These are phyloP conservation scores for Suillus weaverae DNA, from an alignment of 768 basidiomycete species.

Conservation along the genomic window DNA sequence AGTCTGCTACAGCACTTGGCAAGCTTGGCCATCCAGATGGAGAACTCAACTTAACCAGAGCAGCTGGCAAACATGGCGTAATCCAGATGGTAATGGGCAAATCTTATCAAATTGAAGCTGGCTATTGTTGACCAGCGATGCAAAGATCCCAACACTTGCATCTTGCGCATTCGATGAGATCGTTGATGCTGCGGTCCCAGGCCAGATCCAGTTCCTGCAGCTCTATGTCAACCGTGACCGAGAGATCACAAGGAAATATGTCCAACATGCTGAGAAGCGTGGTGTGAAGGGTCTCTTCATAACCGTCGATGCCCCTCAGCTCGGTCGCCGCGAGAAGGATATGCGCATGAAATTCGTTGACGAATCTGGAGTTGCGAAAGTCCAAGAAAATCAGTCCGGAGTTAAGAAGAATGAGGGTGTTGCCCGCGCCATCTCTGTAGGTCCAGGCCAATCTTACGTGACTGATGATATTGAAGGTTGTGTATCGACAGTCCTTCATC, in stretches of 20 bases:
- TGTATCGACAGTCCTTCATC: conserved; percentile 73
- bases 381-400: conserved; percentile 38
- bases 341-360: conserved; percentile 93
- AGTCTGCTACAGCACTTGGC: conserved; percentile 85
- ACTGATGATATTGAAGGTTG: neutral
- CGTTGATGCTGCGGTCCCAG: conserved; percentile 78
- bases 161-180: conserved; percentile 97
- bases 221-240: conserved; percentile 91
- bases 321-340: conserved; percentile 93
- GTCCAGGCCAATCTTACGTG: conserved; percentile 19
- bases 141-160: conserved; percentile 90
- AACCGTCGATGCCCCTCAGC: conserved; percentile 96
- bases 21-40: conserved; percentile 97
- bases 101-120: neutral
- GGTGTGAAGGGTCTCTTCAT: conserved; percentile 95
- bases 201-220: conserved; percentile 85
- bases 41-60: conserved; percentile 86
- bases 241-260: conserved; percentile 78
- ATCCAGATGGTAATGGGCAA: conserved; percentile 64
- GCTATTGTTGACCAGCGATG: neutral
- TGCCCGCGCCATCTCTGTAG: conserved; percentile 87
- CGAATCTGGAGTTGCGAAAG: conserved; percentile 41
- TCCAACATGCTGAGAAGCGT: conserved; percentile 86
- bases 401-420: conserved; percentile 89
- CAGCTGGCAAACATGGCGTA: conserved; percentile 75